Evolutionary conservation across 371 early-diverging fungal species (phyloP).

Genomic region (Cladochytrium tenue): DNA sequence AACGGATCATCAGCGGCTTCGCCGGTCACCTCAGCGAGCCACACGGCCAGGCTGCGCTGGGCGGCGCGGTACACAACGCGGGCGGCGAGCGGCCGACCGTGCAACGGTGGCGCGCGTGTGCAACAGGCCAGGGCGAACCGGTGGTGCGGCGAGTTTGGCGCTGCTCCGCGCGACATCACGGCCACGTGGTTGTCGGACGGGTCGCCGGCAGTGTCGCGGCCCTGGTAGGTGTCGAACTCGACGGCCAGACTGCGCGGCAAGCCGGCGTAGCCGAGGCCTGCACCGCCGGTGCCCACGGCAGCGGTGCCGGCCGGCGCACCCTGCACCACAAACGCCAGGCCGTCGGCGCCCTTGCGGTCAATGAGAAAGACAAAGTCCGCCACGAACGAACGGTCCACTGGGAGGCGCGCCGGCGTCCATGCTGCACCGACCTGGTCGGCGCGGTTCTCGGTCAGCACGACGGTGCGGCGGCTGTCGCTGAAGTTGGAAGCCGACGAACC

Average conservation of each 20-base stretch:
- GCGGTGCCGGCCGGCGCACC: not conserved
- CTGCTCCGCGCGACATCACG: constrained; percentile 38
- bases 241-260: constrained; percentile 38
- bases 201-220: constrained; percentile 44
- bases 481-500: no score
- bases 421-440: constrained; percentile 16
- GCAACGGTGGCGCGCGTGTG: constrained; percentile 39
- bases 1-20: not conserved
- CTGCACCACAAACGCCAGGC: constrained; percentile 25
- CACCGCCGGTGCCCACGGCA: constrained; percentile 16
- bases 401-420: constrained; percentile 7
- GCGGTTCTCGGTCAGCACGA: constrained; percentile 1
- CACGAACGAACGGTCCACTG: not conserved
- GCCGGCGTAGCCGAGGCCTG: constrained; percentile 28
- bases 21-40: not conserved
- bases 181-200: constrained; percentile 59
- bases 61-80: not conserved
- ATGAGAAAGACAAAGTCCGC: not conserved
- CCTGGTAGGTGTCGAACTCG: constrained; percentile 60
- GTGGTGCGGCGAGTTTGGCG: constrained; percentile 51
- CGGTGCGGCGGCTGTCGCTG: constrained; percentile 11
- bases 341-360: constrained; percentile 31
- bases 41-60: not conserved
- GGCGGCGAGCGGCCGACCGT: constrained; percentile 21
- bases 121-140: constrained; percentile 46